Evolutionary conservation across 164 flowering plant genomes (phyloP).

Genomic region (Berberis vulgaris): DNA sequence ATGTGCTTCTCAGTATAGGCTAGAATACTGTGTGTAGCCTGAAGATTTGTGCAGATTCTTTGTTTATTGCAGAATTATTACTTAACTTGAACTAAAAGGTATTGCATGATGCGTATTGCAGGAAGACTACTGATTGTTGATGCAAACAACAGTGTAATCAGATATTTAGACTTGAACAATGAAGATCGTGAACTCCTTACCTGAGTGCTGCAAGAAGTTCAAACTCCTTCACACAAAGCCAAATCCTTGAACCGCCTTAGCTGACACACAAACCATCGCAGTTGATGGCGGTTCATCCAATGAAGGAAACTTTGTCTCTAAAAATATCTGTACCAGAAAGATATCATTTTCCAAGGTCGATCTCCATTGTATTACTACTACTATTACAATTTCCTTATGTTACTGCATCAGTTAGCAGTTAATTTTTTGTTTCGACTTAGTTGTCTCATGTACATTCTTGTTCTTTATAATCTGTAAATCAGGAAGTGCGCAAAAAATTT

Average conservation of each 20-base stretch:
- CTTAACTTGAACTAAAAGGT: neutral
- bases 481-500: conserved; percentile 91
- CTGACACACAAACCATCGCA: conserved; percentile 43
- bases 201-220: conserved; percentile 81
- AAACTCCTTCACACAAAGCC: conserved; percentile 60
- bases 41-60: neutral
- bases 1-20: neutral
- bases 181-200: conserved; percentile 47
- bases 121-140: conserved; percentile 76
- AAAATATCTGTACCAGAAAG: conserved; percentile 67
- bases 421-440: neutral
- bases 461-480: conserved; percentile 10
- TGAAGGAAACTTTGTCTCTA: conserved; percentile 54
- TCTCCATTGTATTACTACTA: conserved; percentile 15
- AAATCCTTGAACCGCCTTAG: conserved; percentile 66
- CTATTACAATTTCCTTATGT: neutral
- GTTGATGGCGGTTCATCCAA: conserved; percentile 52
- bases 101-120: conserved; percentile 23
- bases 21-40: neutral
- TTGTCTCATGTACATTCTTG: neutral
- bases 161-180: conserved; percentile 57
- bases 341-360: conserved; percentile 88
- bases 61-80: neutral
- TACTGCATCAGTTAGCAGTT: neutral
- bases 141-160: conserved; percentile 80